Evolutionary conservation across 352 stramenopile species (phyloP), one percentile per base, ranked within the genome.

Genomic region (Pythium chondricola): DNA sequence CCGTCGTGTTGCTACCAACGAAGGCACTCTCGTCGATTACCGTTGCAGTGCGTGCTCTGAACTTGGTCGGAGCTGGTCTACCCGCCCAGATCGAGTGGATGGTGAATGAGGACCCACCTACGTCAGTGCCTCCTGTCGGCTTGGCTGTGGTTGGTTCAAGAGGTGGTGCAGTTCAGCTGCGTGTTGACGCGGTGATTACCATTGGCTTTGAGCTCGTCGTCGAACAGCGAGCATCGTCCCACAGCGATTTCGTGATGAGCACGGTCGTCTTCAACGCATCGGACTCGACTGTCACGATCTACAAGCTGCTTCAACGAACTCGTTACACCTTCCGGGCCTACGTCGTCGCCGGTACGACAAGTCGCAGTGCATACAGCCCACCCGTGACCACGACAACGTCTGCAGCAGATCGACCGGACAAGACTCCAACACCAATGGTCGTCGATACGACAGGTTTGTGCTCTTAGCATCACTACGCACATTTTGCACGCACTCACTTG

Each of bases 291-390:
- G 41, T 74, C 10, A 61, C 37, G 2, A 48, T 83, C 3, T 72
- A 69, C 51, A 83, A 81, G 33, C 62, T 86, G 1, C 56, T 41
- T 14, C 67, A 83, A 29, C 61, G 71, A 17, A 80, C 65, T 0
- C 22, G 35, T 1, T 87, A 87, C 39, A 39, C 78, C 7, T 83
- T 87, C 30, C 61, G 72, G 13, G 52, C 61, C 1, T 69, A 61
- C 14, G 25, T 65, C 0, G 35, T 71, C 18, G 24, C 33, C 11
- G 31, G n/a, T 21, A 52, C 55, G 4, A n/a, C n/a, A n/a, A 20
- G 41, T 3, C 37, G 48, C 26, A 81, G 63, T 27, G 50, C 30
- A 3, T 73, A 62, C 45, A 72, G 51, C 6, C 1, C 51, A 27
- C 43, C 68, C 0, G 48, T 68, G 13, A 22, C 52, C 2, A 56